Evolutionary conservation across 257 asterid species (phyloP).

Genomic region (Forsythia viridissima): DNA sequence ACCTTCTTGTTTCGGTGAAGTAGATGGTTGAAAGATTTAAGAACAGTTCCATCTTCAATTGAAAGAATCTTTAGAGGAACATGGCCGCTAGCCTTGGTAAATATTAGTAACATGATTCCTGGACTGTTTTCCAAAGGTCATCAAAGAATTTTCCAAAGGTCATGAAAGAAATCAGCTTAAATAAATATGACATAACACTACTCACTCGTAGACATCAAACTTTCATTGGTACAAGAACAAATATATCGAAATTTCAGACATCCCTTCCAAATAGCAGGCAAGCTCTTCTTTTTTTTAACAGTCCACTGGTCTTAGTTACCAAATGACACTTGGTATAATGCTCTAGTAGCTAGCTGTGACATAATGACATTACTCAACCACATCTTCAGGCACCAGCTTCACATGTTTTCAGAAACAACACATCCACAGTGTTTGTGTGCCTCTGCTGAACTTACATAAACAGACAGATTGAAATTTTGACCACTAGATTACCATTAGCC

Average conservation of each 20-base stretch:
- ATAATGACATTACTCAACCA: no score
- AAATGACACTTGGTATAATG: not conserved
- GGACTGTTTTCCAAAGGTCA: conserved; percentile 61
- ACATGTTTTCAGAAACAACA: not conserved
- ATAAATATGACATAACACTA: not conserved
- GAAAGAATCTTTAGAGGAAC: conserved; percentile 92
- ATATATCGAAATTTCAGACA: no score
- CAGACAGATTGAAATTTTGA: not conserved
- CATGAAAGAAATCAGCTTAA: not conserved
- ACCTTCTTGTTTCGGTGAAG: conserved; percentile 94
- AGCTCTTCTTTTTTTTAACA: not conserved
- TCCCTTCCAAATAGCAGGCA: not conserved
- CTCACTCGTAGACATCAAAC: not conserved
- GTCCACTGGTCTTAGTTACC: not conserved
- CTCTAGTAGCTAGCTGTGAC: not conserved
- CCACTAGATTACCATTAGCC: not conserved
- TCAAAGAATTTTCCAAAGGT: conserved; percentile 14
- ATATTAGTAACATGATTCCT: conserved; percentile 90
- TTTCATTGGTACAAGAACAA: not conserved
- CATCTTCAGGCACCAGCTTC: not conserved
- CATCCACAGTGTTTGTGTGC: not conserved
- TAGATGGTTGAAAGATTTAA: conserved; percentile 85
- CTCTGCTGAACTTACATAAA: not conserved
- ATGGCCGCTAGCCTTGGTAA: conserved; percentile 64
- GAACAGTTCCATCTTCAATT: conserved; percentile 95